Conservation (phyloP, 768 basidiomycete genomes). For the Thelephora aurantiotincta region DNA sequence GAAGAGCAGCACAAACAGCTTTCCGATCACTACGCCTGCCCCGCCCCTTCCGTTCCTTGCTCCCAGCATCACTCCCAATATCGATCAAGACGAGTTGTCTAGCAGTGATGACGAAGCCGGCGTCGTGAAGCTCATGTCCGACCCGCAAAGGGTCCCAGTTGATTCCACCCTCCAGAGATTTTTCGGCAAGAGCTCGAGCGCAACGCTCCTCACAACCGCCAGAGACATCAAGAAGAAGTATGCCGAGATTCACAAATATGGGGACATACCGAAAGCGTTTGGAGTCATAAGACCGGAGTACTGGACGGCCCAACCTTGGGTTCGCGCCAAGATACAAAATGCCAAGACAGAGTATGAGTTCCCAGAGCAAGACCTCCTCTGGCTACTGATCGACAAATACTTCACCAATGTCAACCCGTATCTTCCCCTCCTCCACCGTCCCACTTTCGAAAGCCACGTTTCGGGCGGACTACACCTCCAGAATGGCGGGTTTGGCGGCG, state of each 20-base stretch:
- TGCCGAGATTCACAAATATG: background rate
- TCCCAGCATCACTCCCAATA: background rate
- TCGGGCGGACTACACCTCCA: conserved; percentile 20
- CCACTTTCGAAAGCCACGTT: conserved; percentile 25
- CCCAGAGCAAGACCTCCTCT: conserved; percentile 1
- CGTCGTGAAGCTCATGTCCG: background rate
- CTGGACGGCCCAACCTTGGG: conserved; percentile 4
- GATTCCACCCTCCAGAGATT: conserved; percentile 4
- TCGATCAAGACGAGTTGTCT: conserved; percentile 1
- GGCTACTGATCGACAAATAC: conserved; percentile 26
- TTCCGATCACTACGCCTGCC: background rate
- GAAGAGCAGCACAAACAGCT: background rate
- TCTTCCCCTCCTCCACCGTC: conserved; percentile 26
- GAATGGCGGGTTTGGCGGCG: conserved; percentile 29
- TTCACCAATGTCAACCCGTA: conserved; percentile 22
- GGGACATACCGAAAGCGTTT: background rate
- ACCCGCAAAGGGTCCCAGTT: conserved; percentile 1
- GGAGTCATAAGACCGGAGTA: background rate
- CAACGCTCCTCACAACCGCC: conserved; percentile 6
- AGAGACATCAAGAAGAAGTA: conserved; percentile 4
- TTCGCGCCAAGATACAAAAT: background rate
- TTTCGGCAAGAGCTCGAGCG: conserved; percentile 6
- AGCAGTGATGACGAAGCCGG: conserved; percentile 8
- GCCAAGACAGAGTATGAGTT: background rate
- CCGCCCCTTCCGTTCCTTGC: background rate